Evolutionary conservation across 805 yeast species (phyloP).

Genomic region (Sugiyamaella americana): DNA sequence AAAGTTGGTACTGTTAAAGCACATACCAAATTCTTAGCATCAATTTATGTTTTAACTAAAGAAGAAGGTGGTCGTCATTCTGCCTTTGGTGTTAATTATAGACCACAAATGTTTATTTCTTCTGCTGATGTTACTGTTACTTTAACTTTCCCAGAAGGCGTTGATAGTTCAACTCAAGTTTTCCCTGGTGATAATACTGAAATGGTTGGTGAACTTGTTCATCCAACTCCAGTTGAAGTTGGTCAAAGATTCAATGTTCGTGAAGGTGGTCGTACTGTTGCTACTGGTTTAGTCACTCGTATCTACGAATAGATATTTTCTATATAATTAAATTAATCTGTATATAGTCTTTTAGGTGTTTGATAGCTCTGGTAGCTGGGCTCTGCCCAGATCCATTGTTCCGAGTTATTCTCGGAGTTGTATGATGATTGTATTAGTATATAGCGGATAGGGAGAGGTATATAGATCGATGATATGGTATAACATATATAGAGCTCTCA

Average conservation of each 20-base stretch:
- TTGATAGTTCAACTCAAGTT: constrained; percentile 83
- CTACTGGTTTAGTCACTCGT: constrained; percentile 96
- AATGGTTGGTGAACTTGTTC: constrained; percentile 84
- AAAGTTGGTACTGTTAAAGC: constrained; percentile 90
- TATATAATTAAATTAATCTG: not conserved
- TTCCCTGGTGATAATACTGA: constrained; percentile 98
- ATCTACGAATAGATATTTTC: constrained; percentile 51
- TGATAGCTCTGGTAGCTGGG: not conserved
- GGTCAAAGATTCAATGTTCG: constrained; percentile 99
- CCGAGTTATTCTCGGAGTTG: too few species aligned
- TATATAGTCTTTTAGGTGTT: not conserved
- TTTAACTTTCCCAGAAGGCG: constrained; percentile 80
- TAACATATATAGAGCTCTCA: too few species aligned
- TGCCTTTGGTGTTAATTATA: constrained; percentile 93
- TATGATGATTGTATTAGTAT: too few species aligned
- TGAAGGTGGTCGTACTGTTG: constrained; percentile 99
- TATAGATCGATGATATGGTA: too few species aligned
- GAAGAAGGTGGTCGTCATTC: constrained; percentile 99
- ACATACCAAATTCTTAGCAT: constrained; percentile 89
- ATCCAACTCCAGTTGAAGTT: constrained; percentile 89
- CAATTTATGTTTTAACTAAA: constrained; percentile 84
- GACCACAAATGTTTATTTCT: constrained; percentile 96
- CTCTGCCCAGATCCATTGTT: not conserved
- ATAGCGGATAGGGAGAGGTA: too few species aligned
- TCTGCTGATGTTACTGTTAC: constrained; percentile 93